phyloP scores from a whole-genome alignment of 2,329 filamentous ascomycete genomes.

The Epichloe gansuensis region DNA sequence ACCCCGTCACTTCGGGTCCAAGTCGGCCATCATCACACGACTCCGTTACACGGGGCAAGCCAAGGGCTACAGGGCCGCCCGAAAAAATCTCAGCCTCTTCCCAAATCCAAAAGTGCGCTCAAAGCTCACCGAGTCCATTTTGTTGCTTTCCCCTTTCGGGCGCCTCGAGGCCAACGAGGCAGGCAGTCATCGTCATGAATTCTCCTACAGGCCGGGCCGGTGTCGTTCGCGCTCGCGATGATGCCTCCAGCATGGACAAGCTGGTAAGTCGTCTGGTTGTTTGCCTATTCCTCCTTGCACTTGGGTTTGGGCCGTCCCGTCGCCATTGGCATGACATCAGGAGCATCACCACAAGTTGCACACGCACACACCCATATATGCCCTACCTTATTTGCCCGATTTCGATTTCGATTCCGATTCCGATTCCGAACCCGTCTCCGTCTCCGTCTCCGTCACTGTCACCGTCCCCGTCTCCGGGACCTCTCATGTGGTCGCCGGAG shows the following conservation, averaged over 20 bases:
- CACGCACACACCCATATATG: constrained; percentile 4
- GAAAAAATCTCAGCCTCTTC: constrained; percentile 6
- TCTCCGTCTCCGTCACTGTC: no score
- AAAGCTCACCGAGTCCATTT: background rate
- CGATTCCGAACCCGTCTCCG: no score
- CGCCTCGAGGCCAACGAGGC: constrained; percentile 7
- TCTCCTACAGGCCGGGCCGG: constrained; percentile 41
- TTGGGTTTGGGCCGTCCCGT: constrained; percentile 2
- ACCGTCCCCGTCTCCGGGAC: background rate
- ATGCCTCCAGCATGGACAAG: constrained; percentile 41
- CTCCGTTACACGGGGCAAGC: constrained; percentile 7
- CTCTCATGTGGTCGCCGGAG: background rate
- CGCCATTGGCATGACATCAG: constrained; percentile 1
- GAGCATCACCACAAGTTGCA: constrained; percentile 4
- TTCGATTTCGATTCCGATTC: background rate
- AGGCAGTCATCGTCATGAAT: constrained; percentile 21
- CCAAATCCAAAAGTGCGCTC: background rate
- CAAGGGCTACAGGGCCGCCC: constrained; percentile 1
- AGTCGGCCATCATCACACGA: constrained; percentile 11
- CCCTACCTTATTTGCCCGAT: background rate
- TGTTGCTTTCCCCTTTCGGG: constrained; percentile 8
- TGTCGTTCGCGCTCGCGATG: constrained; percentile 39
- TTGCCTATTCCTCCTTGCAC: constrained; percentile 1
- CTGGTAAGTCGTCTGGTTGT: constrained; percentile 35
- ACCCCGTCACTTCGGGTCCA: constrained; percentile 10